Conservation (phyloP, 371 early-diverging fungal genomes). For the Haplosporangium sp. region DNA sequence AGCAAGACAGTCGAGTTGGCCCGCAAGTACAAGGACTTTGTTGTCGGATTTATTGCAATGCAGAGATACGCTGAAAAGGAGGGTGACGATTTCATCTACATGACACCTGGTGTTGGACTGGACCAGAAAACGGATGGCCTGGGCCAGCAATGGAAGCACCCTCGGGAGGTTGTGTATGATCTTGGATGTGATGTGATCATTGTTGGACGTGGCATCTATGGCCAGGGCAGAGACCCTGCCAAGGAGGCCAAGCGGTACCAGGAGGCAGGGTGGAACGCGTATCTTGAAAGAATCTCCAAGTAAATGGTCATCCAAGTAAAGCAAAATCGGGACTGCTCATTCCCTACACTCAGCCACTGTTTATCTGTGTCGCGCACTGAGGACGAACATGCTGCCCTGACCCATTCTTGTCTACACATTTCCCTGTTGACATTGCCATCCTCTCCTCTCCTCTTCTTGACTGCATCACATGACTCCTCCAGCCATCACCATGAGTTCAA, state of each 20-base stretch:
- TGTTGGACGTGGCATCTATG: conserved; percentile 97
- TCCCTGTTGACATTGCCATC: too few relatives aligned
- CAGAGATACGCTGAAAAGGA: conserved; percentile 68
- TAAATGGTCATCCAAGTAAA: conserved; percentile 7
- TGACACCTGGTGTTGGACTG: conserved; percentile 96
- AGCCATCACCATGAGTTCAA: conserved; percentile 43
- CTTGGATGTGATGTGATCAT: conserved; percentile 94
- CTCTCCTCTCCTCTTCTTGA: too few relatives aligned
- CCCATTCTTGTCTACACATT: too few relatives aligned
- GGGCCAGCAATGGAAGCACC: conserved; percentile 96
- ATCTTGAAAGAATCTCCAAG: conserved; percentile 70
- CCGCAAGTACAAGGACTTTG: conserved; percentile 85
- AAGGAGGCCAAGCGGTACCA: conserved; percentile 84
- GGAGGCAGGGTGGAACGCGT: conserved; percentile 95
- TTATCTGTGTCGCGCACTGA: too few relatives aligned
- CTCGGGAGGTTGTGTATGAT: conserved; percentile 85
- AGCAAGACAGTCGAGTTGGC: conserved; percentile 90
- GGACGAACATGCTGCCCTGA: too few relatives aligned
- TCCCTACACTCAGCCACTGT: too few relatives aligned
- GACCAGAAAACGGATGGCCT: conserved; percentile 85
- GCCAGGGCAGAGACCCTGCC: conserved; percentile 76
- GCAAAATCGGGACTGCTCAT: too few relatives aligned
- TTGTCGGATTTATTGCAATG: conserved; percentile 94
- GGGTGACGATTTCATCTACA: conserved; percentile 86
- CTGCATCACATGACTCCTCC: conserved; percentile 40